Conservation (phyloP, 2,329 filamentous ascomycete species). For the Arthrobotrys pseudoclavata region DNA sequence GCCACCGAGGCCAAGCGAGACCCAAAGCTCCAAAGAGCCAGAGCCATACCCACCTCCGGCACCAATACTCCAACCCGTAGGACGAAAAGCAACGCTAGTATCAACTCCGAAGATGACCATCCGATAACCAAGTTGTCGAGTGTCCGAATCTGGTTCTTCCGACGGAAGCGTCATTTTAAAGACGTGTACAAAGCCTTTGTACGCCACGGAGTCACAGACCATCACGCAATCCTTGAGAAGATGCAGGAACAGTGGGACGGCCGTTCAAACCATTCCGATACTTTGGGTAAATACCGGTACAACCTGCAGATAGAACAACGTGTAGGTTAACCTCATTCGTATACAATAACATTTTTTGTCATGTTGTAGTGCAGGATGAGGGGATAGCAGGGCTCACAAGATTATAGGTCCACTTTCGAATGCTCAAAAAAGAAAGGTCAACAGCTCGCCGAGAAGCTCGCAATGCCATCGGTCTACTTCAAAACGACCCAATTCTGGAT, state of each 20-base stretch:
- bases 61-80: background rate
- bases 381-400: background rate
- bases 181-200: conserved; percentile 27
- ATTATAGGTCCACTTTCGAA: background rate
- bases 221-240: background rate
- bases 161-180: conserved; percentile 13
- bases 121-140: background rate
- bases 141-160: conserved; percentile 32
- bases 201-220: conserved; percentile 24
- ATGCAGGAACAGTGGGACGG: conserved; percentile 38
- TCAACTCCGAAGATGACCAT: background rate
- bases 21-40: background rate
- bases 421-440: background rate
- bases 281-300: conserved; percentile 32
- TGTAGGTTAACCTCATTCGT: background rate
- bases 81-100: background rate
- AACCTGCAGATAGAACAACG: conserved; percentile 24
- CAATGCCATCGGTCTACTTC: too few relatives aligned
- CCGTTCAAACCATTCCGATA: conserved; percentile 16
- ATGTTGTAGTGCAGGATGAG: background rate
- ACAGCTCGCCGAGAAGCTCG: too few relatives aligned
- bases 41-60: too few relatives aligned
- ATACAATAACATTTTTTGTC: background rate
- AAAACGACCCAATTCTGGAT: too few relatives aligned
- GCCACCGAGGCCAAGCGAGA: too few relatives aligned